phyloP scores from a whole-genome alignment of 2,329 filamentous ascomycete species.

The Apiospora phragmitis region DNA sequence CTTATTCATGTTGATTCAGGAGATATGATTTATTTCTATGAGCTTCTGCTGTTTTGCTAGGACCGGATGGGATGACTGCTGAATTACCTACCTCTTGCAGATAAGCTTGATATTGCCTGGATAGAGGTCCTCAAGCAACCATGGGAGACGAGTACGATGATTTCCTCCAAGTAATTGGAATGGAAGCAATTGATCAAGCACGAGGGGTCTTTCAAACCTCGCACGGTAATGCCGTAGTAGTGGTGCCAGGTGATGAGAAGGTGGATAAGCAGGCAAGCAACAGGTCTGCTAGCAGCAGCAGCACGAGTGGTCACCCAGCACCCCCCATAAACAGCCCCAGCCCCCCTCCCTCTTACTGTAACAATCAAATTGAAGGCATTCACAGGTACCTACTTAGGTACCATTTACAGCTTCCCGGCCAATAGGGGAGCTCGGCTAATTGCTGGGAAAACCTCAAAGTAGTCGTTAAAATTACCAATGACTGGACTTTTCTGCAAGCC shows the following conservation, averaged over 20 bases:
- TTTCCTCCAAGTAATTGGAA: background rate
- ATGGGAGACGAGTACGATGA: background rate
- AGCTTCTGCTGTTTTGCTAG: background rate
- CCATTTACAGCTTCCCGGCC: background rate
- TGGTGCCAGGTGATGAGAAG: background rate
- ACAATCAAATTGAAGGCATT: background rate
- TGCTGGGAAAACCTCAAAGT: background rate
- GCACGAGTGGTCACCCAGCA: background rate
- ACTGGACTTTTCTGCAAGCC: background rate
- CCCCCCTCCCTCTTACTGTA: background rate
- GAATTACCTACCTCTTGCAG: background rate
- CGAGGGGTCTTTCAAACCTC: background rate
- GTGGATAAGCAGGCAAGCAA: background rate
- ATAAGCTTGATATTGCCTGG: background rate
- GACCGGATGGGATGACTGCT: background rate
- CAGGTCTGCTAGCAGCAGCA: background rate
- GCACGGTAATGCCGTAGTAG: background rate
- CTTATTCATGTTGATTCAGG: background rate
- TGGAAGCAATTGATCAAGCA: background rate
- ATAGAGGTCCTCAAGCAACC: background rate
- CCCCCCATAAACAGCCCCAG: background rate
- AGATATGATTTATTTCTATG: background rate
- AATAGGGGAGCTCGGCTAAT: background rate
- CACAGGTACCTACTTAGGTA: background rate
- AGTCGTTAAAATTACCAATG: background rate